Evolutionary conservation across 306 rosid genomes (phyloP).

Genomic region (Malus fusca): DNA sequence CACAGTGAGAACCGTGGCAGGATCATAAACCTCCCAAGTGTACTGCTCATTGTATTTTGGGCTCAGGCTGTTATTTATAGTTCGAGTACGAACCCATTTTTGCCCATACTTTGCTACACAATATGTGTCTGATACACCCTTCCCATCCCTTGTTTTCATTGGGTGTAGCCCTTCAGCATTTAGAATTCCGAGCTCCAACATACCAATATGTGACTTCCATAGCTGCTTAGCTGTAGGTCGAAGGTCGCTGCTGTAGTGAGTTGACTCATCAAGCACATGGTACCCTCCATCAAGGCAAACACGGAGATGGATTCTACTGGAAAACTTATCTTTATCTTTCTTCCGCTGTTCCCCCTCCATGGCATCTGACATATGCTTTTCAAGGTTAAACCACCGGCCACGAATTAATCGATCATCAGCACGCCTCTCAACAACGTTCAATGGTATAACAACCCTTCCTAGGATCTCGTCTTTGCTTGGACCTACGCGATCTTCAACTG

Average conservation of each 20-base stretch:
- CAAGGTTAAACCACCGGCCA: conserved; percentile 49
- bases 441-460: conserved; percentile 51
- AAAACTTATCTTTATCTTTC: conserved; percentile 55
- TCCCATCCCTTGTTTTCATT: conserved; percentile 59
- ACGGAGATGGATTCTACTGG: conserved; percentile 52
- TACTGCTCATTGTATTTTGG: conserved; percentile 90
- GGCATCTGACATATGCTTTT: conserved; percentile 62
- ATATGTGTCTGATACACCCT: conserved; percentile 59
- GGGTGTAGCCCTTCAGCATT: conserved; percentile 61
- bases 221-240: conserved; percentile 63
- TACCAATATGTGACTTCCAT: conserved; percentile 73
- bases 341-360: conserved; percentile 44
- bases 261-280: conserved; percentile 89
- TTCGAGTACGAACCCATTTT: conserved; percentile 92
- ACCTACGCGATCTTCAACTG: conserved; percentile 68
- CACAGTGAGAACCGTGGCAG: conserved; percentile 78
- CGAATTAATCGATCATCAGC: conserved; percentile 48
- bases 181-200: conserved; percentile 80
- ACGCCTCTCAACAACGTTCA: conserved; percentile 48
- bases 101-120: conserved; percentile 92
- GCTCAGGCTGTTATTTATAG: conserved; percentile 48
- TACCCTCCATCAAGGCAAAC: conserved; percentile 85
- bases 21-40: conserved; percentile 91
- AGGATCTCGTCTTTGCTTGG: conserved; percentile 68
- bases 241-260: conserved; percentile 84